Conservation (phyloP, 1,284 basidiomycete species). For the Entoloma clypeatum region DNA sequence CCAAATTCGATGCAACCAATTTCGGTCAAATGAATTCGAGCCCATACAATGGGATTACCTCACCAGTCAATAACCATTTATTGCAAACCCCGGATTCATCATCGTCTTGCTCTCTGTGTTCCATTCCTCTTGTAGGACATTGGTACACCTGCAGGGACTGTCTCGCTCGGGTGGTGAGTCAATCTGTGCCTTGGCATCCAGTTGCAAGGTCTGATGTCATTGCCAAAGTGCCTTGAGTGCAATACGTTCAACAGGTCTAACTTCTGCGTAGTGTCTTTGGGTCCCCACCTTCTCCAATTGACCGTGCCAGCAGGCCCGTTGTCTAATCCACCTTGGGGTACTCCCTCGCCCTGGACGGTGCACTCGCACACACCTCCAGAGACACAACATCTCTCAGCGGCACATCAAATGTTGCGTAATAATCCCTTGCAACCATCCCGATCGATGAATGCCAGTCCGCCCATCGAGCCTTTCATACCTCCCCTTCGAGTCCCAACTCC, state of each 20-base stretch:
- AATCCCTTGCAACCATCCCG: not conserved
- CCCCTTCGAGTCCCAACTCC: not conserved
- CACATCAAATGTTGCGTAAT: not conserved
- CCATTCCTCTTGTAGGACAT: slow-evolving; percentile 30
- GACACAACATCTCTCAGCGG: no score
- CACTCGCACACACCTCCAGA: no score
- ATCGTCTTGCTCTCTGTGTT: slow-evolving; percentile 39
- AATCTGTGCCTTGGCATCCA: not conserved
- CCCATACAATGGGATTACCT: not conserved
- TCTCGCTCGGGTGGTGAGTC: slow-evolving; percentile 30
- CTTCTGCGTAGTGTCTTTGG: slow-evolving; percentile 28
- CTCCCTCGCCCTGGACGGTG: no score
- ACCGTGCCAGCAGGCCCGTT: slow-evolving; percentile 1
- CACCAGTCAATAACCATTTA: not conserved
- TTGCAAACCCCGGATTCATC: slow-evolving; percentile 4
- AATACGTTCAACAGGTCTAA: slow-evolving; percentile 19
- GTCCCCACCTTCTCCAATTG: slow-evolving; percentile 29
- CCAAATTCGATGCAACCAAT: slow-evolving; percentile 2
- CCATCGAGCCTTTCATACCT: slow-evolving; percentile 15
- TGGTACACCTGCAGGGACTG: slow-evolving; percentile 45
- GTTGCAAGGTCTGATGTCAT: slow-evolving; percentile 1
- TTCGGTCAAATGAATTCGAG: not conserved
- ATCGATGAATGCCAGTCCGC: slow-evolving; percentile 1
- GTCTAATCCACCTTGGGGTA: slow-evolving; percentile 4
- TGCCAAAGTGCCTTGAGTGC: slow-evolving; percentile 31